A percentile compares a stretch with the other conserved stretches of the same genome.
These are phyloP conservation scores for Monoraphidium neglectum DNA, from an alignment of 139 green algal species.

Conservation along the genomic window DNA sequence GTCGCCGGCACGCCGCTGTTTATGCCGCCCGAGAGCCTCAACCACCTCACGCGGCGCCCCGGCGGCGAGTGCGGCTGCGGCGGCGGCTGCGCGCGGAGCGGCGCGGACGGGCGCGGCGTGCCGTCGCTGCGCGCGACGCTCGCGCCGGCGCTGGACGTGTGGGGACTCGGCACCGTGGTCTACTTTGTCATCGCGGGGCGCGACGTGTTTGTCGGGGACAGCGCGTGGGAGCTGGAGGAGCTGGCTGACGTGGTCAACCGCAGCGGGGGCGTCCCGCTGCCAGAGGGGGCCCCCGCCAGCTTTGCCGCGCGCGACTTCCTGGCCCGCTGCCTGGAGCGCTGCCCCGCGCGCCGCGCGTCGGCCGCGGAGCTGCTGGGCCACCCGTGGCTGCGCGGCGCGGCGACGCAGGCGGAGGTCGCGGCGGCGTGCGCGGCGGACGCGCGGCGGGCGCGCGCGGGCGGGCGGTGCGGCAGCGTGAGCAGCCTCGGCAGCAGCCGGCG, in stretches of 20 bases:
- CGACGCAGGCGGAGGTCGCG: constrained; percentile 1
- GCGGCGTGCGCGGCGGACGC: background rate
- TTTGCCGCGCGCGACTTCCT: constrained; percentile 30
- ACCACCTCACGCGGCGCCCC: constrained; percentile 18
- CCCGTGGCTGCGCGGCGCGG: constrained; percentile 24
- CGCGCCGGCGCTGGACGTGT: constrained; percentile 28
- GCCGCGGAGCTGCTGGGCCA: constrained; percentile 24
- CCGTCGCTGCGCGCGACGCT: constrained; percentile 15
- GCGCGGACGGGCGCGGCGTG: background rate
- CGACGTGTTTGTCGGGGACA: constrained; percentile 22
- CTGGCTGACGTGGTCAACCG: constrained; percentile 21
- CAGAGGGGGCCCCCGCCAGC: constrained; percentile 5
- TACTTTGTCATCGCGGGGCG: constrained; percentile 28
- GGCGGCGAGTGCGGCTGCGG: background rate
- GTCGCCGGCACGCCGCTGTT: constrained; percentile 33
- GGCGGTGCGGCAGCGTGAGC: background rate
- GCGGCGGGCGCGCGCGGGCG: background rate
- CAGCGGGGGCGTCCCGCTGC: constrained; percentile 11
- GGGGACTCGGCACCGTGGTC: constrained; percentile 29
- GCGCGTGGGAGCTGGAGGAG: constrained; percentile 22
- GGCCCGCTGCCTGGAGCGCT: constrained; percentile 23
- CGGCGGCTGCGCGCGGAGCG: no score
- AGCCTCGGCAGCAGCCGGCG: no score
- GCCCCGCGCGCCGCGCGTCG: constrained; percentile 1
- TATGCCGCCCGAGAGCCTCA: constrained; percentile 32